Conservation (phyloP, 306 rosid species). For the Herpetospermum pedunculosum region DNA sequence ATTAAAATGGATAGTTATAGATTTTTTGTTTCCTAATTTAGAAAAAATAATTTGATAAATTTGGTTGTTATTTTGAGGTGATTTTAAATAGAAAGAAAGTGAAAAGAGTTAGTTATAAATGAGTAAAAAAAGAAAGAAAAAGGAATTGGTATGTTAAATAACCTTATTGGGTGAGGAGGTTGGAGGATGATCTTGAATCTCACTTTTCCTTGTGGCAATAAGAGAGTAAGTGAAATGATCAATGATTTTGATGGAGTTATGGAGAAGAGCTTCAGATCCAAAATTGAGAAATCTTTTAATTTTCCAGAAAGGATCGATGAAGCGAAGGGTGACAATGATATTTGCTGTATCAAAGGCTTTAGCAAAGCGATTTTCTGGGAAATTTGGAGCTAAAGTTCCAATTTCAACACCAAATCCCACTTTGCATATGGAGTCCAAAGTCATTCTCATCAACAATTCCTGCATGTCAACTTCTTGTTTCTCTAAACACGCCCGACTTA, state of each 20-base stretch:
- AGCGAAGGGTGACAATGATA: conserved; percentile 73
- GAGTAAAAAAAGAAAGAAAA: too few relatives aligned
- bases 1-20: too few relatives aligned
- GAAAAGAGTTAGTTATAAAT: too few relatives aligned
- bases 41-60: too few relatives aligned
- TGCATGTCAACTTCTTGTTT: conserved; percentile 75
- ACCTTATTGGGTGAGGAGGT: too few relatives aligned
- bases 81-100: too few relatives aligned
- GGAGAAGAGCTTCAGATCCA: conserved; percentile 82
- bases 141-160: too few relatives aligned
- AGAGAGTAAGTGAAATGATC: conserved; percentile 80
- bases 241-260: conserved; percentile 53
- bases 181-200: too few relatives aligned
- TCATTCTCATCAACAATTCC: conserved; percentile 95
- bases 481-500: conserved; percentile 32
- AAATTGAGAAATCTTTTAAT: conserved; percentile 49
- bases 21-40: too few relatives aligned
- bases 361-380: conserved; percentile 69
- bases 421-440: conserved; percentile 82
- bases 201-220: conserved; percentile 61
- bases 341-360: conserved; percentile 79
- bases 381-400: conserved; percentile 61
- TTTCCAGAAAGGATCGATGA: conserved; percentile 82
- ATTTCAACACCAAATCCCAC: conserved; percentile 97
- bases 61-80: too few relatives aligned